Conservation (phyloP, 2,329 filamentous ascomycete species). For the Aureobasidium vineae region DNA sequence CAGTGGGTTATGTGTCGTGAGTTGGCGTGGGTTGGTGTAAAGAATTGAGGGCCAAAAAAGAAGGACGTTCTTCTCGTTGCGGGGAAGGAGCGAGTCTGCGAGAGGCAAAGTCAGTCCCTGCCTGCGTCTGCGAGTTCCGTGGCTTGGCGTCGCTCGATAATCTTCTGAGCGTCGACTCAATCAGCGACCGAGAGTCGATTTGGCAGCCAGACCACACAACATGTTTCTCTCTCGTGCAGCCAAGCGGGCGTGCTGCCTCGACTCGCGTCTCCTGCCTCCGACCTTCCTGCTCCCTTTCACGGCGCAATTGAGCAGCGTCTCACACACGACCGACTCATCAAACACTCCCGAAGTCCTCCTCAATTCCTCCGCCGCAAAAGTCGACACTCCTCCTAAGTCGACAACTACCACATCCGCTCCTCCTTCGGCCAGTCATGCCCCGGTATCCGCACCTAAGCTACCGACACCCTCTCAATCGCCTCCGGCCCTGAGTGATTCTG, state of each 20-base stretch:
- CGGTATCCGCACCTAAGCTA: conserved; percentile 29
- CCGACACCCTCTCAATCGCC: conserved; percentile 37
- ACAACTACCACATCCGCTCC: conserved; percentile 7
- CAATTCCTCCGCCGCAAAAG: conserved; percentile 20
- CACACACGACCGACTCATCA: conserved; percentile 41
- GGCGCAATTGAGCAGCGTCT: conserved; percentile 47
- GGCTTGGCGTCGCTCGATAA: conserved; percentile 14
- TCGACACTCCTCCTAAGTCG: conserved; percentile 5
- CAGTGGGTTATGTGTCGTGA: conserved; percentile 27
- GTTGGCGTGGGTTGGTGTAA: conserved; percentile 15
- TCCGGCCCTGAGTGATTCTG: conserved; percentile 53
- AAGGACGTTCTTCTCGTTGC: background rate
- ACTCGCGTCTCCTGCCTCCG: conserved; percentile 57
- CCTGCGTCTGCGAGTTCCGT: background rate
- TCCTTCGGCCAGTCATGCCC: conserved; percentile 2
- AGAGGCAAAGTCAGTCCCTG: conserved; percentile 11
- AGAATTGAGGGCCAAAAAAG: conserved; percentile 6
- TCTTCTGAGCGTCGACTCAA: background rate
- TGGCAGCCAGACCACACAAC: background rate
- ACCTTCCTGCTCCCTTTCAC: conserved; percentile 54
- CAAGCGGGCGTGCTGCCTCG: conserved; percentile 59
- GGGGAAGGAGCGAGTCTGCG: conserved; percentile 5
- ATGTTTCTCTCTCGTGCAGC: conserved; percentile 54
- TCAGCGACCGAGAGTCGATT: background rate
- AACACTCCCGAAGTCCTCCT: conserved; percentile 34